Evolutionary conservation across 352 stramenopile species (phyloP).

Genomic region (Phytophthora brassicae): DNA sequence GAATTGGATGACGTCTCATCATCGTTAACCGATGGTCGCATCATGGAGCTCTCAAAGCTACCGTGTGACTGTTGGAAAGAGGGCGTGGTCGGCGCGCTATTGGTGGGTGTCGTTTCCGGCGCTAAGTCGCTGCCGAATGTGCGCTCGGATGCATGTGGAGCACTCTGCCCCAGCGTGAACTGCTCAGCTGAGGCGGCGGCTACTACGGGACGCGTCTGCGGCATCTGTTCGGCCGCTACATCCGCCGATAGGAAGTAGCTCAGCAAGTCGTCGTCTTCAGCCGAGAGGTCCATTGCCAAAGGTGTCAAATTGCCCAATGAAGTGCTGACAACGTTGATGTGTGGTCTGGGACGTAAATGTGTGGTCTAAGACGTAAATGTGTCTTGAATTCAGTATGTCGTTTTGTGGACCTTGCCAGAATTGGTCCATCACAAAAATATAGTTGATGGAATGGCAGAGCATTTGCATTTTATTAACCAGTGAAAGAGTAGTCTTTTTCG

Average conservation of each 20-base stretch:
- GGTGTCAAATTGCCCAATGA: constrained; percentile 31
- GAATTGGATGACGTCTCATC: constrained; percentile 48
- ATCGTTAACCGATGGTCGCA: constrained; percentile 50
- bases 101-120: constrained; percentile 2
- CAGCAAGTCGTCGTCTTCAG: constrained; percentile 85
- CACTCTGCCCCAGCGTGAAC: constrained; percentile 40
- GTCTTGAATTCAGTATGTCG: not conserved
- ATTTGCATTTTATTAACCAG: too few species aligned
- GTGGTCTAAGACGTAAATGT: not conserved
- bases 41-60: constrained; percentile 68
- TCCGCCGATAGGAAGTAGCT: constrained; percentile 87
- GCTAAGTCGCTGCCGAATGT: constrained; percentile 30
- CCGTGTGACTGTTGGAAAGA: constrained; percentile 51
- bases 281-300: constrained; percentile 71
- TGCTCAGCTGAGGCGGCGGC: constrained; percentile 17
- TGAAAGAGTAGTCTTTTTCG: not conserved
- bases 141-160: constrained; percentile 30
- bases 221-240: constrained; percentile 59
- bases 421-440: not conserved
- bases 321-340: constrained; percentile 22
- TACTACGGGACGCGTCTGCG: constrained; percentile 9
- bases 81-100: constrained; percentile 13
- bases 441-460: too few species aligned
- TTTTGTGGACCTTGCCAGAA: not conserved
- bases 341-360: not conserved